Conservation (phyloP, 345 rosid genomes). For the Melastoma malabathricum region DNA sequence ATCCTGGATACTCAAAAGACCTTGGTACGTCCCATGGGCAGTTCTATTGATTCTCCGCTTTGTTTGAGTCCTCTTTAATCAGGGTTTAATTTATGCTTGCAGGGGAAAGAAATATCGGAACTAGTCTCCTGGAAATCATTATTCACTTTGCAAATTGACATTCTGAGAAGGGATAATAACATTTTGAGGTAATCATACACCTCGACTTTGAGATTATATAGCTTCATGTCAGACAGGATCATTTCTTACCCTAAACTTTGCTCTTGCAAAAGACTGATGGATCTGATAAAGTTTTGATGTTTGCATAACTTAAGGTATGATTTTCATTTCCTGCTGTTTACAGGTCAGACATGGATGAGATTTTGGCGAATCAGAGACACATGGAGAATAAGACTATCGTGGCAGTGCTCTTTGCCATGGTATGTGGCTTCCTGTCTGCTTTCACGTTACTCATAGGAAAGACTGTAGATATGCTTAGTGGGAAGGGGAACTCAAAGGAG, state of each 20-base stretch:
- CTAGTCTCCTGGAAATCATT: slow-evolving; percentile 29
- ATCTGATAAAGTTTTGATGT: not conserved
- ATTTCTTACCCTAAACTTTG: not conserved
- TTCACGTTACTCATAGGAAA: slow-evolving; percentile 23
- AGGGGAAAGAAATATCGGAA: slow-evolving; percentile 31
- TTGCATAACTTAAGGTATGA: not conserved
- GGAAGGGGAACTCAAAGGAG: slow-evolving; percentile 9
- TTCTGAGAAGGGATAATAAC: slow-evolving; percentile 20
- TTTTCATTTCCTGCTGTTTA: not conserved
- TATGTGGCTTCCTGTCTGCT: slow-evolving; percentile 23
- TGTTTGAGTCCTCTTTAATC: not conserved
- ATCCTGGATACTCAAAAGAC: slow-evolving; percentile 14
- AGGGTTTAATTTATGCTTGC: slow-evolving; percentile 6
- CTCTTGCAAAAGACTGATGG: not conserved
- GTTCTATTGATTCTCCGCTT: not conserved
- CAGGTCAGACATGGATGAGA: slow-evolving; percentile 26
- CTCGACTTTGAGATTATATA: not conserved
- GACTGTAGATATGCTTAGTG: slow-evolving; percentile 9
- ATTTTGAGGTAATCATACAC: slow-evolving; percentile 20
- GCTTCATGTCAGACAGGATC: not conserved
- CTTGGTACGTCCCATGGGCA: slow-evolving; percentile 14
- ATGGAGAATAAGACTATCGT: slow-evolving; percentile 34
- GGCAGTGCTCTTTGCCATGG: slow-evolving; percentile 21
- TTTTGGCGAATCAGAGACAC: slow-evolving; percentile 20
- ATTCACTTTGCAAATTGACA: slow-evolving; percentile 23